Evolutionary conservation across 2,329 filamentous ascomycete species (phyloP).

Genomic region (Colletotrichum camelliae): DNA sequence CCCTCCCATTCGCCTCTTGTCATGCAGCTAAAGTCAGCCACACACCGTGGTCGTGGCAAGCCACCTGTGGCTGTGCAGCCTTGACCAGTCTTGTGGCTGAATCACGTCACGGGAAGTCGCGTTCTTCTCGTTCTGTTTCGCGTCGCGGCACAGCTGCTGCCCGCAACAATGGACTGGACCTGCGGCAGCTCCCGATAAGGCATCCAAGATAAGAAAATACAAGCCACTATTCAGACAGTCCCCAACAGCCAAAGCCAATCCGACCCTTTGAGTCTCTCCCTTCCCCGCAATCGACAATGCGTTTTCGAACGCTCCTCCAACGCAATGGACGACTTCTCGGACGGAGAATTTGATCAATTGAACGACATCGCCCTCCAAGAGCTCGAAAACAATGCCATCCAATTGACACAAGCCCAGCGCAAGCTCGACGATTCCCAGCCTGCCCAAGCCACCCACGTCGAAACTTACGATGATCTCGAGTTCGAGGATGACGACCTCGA

Average conservation of each 20-base stretch:
- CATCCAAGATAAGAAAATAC: not conserved
- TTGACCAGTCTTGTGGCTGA: not conserved
- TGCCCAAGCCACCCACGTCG: conserved; percentile 27
- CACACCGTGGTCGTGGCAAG: not conserved
- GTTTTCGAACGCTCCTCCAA: not conserved
- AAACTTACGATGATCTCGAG: conserved; percentile 45
- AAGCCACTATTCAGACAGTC: conserved; percentile 1
- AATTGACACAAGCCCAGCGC: conserved; percentile 58
- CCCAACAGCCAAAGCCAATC: not conserved
- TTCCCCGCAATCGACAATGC: not conserved
- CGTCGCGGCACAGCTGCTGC: not conserved
- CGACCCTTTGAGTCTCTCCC: not conserved
- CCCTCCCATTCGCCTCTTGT: not conserved
- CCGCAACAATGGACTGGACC: not conserved
- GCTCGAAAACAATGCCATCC: conserved; percentile 68
- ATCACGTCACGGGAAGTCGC: not conserved
- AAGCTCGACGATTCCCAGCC: conserved; percentile 28
- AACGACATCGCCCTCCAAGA: conserved; percentile 63
- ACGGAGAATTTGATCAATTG: conserved; percentile 68
- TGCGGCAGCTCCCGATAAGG: conserved; percentile 1
- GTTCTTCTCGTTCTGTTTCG: not conserved
- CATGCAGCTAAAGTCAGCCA: not conserved
- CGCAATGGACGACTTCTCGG: conserved; percentile 64
- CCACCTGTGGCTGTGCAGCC: not conserved
- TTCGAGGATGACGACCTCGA: conserved; percentile 64